Conservation (phyloP, 2,329 filamentous ascomycete genomes). For the Monosporascus sp. region DNA sequence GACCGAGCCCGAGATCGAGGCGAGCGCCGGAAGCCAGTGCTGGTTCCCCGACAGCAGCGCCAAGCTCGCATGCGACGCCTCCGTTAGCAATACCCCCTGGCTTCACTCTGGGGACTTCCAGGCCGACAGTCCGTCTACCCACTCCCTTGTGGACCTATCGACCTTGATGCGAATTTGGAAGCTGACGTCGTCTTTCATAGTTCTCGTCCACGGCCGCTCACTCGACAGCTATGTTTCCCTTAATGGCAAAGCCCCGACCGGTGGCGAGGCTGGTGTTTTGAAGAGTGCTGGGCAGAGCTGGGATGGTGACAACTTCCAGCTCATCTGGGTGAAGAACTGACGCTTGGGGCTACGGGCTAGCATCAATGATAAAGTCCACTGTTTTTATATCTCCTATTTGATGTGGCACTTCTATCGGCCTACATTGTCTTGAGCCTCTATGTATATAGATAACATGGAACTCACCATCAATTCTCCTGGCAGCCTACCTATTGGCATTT, state of each 20-base stretch:
- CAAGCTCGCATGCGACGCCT: constrained; percentile 2
- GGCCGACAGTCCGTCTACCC: constrained; percentile 1
- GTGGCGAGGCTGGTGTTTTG: constrained; percentile 1
- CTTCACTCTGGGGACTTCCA: constrained; percentile 4
- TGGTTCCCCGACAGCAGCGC: constrained; percentile 3
- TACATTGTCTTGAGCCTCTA: no score
- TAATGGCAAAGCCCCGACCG: constrained; percentile 1
- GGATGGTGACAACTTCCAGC: constrained; percentile 7
- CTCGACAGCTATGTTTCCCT: constrained; percentile 3
- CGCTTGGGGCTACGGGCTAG: no score
- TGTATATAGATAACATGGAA: no score
- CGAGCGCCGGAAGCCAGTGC: constrained; percentile 2
- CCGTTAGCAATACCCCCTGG: constrained; percentile 2
- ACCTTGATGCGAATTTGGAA: no score
- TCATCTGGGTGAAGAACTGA: constrained; percentile 2
- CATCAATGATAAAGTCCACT: no score
- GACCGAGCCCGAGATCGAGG: constrained; percentile 4
- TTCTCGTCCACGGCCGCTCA: constrained; percentile 3
- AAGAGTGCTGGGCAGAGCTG: constrained; percentile 2
- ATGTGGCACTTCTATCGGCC: no score
- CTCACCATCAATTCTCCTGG: no score
- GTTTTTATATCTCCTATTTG: no score
- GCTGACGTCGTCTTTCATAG: neutral
- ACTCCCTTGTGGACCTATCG: neutral
- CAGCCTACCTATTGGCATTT: no score